Percentiles rank a stretch among this genome's conserved stretches.
phyloP scores from a whole-genome alignment of 305 asterid species.

The Petunia hybrid region DNA sequence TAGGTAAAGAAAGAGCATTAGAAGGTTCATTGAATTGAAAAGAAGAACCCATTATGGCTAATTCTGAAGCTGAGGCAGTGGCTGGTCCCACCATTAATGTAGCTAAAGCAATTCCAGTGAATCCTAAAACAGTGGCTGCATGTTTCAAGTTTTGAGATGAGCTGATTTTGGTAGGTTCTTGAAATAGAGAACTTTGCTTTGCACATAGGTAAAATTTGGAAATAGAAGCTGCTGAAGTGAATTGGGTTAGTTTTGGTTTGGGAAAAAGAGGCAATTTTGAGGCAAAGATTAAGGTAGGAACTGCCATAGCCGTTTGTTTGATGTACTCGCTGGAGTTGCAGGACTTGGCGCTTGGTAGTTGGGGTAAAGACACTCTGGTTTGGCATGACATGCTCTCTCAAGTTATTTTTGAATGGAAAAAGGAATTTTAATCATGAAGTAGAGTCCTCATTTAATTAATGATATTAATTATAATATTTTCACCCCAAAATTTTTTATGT shows the following conservation, averaged over 20 bases:
- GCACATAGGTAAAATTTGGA: conserved; percentile 37
- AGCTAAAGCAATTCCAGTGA: conserved; percentile 66
- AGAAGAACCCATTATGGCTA: conserved; percentile 47
- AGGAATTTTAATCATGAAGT: no score
- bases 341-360: no score
- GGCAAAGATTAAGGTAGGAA: conserved; percentile 36
- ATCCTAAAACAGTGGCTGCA: conserved; percentile 52
- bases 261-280: conserved; percentile 36
- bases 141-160: conserved; percentile 43
- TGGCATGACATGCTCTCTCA: no score
- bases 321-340: background rate
- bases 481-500: no score
- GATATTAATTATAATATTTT: no score
- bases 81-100: conserved; percentile 45
- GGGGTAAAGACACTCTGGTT: no score
- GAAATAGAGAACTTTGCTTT: conserved; percentile 36
- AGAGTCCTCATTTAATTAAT: no score
- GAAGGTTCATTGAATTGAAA: conserved; percentile 71
- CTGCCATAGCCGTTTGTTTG: conserved; percentile 40
- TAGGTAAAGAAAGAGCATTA: conserved; percentile 95
- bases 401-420: no score
- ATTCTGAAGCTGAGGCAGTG: conserved; percentile 62
- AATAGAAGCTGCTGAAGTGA: conserved; percentile 19
- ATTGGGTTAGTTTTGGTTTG: conserved; percentile 39
- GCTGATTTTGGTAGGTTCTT: conserved; percentile 7